Base-by-base conservation (phyloP, 257 asterid genomes). In the Petunia axillaris region DNA sequence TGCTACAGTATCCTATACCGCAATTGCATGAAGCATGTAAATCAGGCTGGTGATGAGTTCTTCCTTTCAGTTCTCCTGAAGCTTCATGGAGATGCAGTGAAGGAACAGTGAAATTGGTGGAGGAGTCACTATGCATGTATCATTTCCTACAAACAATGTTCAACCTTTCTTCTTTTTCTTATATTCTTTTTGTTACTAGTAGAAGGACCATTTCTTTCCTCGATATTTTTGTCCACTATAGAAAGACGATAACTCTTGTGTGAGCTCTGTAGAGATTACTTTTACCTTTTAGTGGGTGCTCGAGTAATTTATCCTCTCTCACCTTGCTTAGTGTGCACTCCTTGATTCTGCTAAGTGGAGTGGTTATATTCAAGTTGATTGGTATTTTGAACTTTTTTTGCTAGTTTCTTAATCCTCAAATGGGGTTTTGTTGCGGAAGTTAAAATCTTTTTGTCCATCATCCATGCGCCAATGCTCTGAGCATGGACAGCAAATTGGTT, bases 201-300 rank as follows among this genome's bases (percentile, higher is more conserved):
- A 73, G 83, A 58, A 84, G 62, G 70, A 52, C 68, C 55, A 25
- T 65, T 75, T 75, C 73, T 41, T 78, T 78, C 65, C 53, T 80
- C n/a, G 6, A 14, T 75, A 59, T 75, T 15, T 39, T 55, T 36
- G 53, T 63, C 75, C 78, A 25, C 2, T 48, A 64, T 81, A 48
- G 77, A 16, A 81, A 10, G 55, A 60, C 38, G 54, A 52, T 50
- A 44, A 38, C 65, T 67, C 65, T n/a, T 54, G 81, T 37, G 55
- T 75, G 44, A 68, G 25, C 75, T 85, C 81, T 79, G 82, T 67
- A 60, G 82, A 79, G 85, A 54, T 65, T 68, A 9, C 15, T 66
- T 38, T 39, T 78, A 78, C 57, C 59, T 63, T 35, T 50, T 44
- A 16, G 64, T 44, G 76, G 41, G 25, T 78, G n/a, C 60, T 78